Percentiles rank a stretch among this genome's conserved stretches.
Evolutionary conservation across 1,284 basidiomycete species (phyloP).

Genomic region (Ustilago loliicola): DNA sequence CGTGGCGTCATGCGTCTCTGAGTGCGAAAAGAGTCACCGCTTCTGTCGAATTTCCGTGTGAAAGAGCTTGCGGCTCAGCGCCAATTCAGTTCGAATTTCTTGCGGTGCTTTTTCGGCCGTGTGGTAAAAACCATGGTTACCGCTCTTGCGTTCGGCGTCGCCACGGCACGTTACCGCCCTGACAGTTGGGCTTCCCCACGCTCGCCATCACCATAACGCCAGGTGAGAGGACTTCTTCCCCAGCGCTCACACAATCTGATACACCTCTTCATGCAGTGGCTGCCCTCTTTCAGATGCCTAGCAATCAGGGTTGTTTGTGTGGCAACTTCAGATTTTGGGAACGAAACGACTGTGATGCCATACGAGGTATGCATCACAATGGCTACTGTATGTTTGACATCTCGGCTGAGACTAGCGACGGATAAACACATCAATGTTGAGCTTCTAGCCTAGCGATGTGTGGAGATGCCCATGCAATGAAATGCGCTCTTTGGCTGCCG

Average conservation of each 20-base stretch:
- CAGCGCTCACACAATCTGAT: too few species aligned
- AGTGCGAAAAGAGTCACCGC: not conserved
- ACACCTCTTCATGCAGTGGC: too few species aligned
- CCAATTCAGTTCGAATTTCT: not conserved
- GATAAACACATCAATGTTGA: not conserved
- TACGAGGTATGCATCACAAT: too few species aligned
- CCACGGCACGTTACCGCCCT: not conserved
- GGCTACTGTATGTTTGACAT: not conserved
- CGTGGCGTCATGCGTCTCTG: not conserved
- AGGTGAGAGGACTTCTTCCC: too few species aligned
- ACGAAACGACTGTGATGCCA: too few species aligned
- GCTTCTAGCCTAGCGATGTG: not conserved
- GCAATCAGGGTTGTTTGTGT: too few species aligned
- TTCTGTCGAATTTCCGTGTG: not conserved
- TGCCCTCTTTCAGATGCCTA: too few species aligned
- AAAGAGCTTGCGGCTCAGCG: not conserved
- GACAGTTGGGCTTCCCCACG: not conserved
- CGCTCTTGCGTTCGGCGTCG: not conserved
- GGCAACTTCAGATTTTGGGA: too few species aligned
- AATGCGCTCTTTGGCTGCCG: too few species aligned
- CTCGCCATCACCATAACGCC: not conserved
- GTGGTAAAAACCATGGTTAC: not conserved
- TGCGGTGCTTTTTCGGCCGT: not conserved
- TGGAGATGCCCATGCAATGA: too few species aligned
- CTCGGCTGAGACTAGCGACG: constrained; percentile 1